These are phyloP conservation scores for Clonostachys rosea DNA, from an alignment of 2,329 filamentous ascomycete genomes.

Conservation along the genomic window DNA sequence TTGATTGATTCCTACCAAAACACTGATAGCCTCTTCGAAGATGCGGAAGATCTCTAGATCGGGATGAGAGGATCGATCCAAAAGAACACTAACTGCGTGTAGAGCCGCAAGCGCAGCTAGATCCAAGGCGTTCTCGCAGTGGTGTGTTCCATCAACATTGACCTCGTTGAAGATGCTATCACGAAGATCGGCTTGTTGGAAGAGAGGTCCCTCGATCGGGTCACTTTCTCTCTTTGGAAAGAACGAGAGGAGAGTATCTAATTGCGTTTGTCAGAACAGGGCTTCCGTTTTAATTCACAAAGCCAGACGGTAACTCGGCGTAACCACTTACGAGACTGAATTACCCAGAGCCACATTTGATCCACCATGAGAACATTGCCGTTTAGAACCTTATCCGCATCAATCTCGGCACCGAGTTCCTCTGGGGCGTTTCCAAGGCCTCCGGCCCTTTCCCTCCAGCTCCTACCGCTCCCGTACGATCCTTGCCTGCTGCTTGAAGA, in stretches of 20 bases:
- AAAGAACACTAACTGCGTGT: conserved; percentile 57
- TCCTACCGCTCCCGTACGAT: conserved; percentile 14
- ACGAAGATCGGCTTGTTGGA: conserved; percentile 56
- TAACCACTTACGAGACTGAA: conserved; percentile 40
- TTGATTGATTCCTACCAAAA: conserved; percentile 38
- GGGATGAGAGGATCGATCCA: conserved; percentile 54
- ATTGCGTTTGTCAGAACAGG: conserved; percentile 3
- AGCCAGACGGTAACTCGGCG: background rate
- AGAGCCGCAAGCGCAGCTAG: conserved; percentile 57
- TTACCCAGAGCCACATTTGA: conserved; percentile 58
- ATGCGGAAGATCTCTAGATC: conserved; percentile 61
- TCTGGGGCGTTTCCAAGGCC: conserved; percentile 11
- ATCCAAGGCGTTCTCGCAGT: conserved; percentile 57
- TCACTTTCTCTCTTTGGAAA: conserved; percentile 51
- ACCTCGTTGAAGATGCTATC: conserved; percentile 63
- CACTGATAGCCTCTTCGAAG: conserved; percentile 62
- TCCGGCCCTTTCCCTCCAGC: conserved; percentile 16
- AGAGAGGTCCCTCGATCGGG: conserved; percentile 48
- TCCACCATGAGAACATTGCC: conserved; percentile 64
- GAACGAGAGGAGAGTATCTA: conserved; percentile 48
- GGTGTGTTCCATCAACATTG: conserved; percentile 58
- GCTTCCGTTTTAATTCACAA: background rate
- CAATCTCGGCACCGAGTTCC: conserved; percentile 17
- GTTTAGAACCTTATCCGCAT: conserved; percentile 32
- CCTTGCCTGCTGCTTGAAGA: conserved; percentile 18